phyloP scores from a whole-genome alignment of 805 yeast genomes.

The Jamesozyma rosinii region DNA sequence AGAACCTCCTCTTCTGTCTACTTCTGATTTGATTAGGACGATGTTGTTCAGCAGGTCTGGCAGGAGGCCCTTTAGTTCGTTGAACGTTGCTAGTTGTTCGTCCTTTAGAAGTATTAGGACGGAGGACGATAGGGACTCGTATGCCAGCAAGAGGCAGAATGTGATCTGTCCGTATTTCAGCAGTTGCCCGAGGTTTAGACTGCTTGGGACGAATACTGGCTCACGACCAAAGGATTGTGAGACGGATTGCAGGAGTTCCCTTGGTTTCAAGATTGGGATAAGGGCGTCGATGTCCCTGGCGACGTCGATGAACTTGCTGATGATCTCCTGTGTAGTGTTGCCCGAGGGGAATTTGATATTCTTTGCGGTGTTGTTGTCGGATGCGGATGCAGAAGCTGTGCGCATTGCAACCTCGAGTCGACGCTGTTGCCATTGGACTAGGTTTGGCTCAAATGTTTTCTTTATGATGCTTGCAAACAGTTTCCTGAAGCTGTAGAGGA shows the following conservation, averaged over 20 bases:
- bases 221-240: slow-evolving; percentile 18
- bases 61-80: slow-evolving; percentile 9
- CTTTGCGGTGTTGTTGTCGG: background rate
- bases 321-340: slow-evolving; percentile 11
- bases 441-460: slow-evolving; percentile 8
- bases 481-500: slow-evolving; percentile 15
- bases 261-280: slow-evolving; percentile 22
- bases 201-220: slow-evolving; percentile 12
- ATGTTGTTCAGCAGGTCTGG: slow-evolving; percentile 13
- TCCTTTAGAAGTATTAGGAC: slow-evolving; percentile 24
- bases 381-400: background rate
- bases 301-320: slow-evolving; percentile 14
- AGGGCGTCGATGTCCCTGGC: slow-evolving; percentile 16
- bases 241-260: slow-evolving; percentile 13
- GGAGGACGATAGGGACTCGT: slow-evolving; percentile 22
- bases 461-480: slow-evolving; percentile 8
- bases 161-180: slow-evolving; percentile 16
- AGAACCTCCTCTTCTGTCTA: slow-evolving; percentile 13
- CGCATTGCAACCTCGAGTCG: slow-evolving; percentile 3
- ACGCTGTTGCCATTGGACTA: slow-evolving; percentile 10
- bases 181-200: slow-evolving; percentile 15
- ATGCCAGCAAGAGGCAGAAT: slow-evolving; percentile 18
- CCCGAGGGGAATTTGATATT: slow-evolving; percentile 15
- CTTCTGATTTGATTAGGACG: slow-evolving; percentile 12
- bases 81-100: slow-evolving; percentile 14